Evolutionary conservation across 2,329 filamentous ascomycete genomes (phyloP), one percentile per base, ranked within the genome.

Genomic region (Neocatenulostroma microsporum): DNA sequence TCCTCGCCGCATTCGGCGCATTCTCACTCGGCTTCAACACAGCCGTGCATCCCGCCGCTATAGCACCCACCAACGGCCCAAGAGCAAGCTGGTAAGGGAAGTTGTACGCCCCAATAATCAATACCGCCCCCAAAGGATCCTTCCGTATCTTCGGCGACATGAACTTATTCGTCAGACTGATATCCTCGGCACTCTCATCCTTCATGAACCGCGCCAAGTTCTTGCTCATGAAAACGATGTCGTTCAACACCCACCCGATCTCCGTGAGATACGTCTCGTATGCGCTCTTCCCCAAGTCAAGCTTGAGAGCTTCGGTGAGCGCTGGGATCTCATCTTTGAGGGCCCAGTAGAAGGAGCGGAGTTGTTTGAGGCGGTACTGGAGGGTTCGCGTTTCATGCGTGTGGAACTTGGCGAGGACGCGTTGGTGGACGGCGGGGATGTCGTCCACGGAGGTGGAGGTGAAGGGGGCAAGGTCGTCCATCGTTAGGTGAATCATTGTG

Each of bases 331-430:
- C 80, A 68, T 96, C 89, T 47, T 78, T 78, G 49, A 95, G 62
- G 6, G 69, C 87, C 91, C 91, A 96, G 70, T 94, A 96, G 39
- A 96, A 79, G 72, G 87, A 89, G 51, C 88, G 82, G 43, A 98
- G 77, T 71, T 96, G 91, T 37, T 77, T 72, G 45, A 88, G 70
- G 46, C 91, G 80, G 67, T 82, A 96, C 54, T 84, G 74, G 42
- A 95, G 58, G 37, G 84, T 74, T 57, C 86, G 86, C 28, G 88
- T 95, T 65, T 81, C 83, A 60, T 87, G 80, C 13, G 83, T 74
- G 50, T 73, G 72, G 64, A 85, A 96, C n/a, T 80, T 78, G 34
- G 70, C 64, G 55, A 79, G 79, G 28, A 82, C 65, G 5, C 66
- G 72, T 39, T 74, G 68, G 55, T 79, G 74, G 27, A 73, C 73